Conservation (phyloP, 352 stramenopile species). For the Salisapilia sapeloensis region DNA sequence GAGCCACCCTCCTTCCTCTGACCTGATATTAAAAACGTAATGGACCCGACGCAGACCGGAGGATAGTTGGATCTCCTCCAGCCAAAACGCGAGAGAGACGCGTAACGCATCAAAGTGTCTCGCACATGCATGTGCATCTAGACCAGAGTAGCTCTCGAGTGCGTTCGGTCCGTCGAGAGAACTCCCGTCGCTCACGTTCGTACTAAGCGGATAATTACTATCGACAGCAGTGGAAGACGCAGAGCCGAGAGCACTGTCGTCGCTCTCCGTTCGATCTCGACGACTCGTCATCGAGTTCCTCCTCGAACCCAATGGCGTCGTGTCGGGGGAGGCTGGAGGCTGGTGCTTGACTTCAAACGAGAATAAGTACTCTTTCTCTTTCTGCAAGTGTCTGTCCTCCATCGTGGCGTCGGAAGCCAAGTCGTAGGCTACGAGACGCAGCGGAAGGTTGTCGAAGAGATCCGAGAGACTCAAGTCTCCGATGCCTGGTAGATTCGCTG, state of each 20-base stretch:
- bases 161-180: slow-evolving; percentile 22
- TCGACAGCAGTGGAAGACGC: slow-evolving; percentile 6
- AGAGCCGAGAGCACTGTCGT: slow-evolving; percentile 1
- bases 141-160: too few species aligned
- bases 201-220: slow-evolving; percentile 37
- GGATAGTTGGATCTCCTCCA: slow-evolving; percentile 53
- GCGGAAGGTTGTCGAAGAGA: slow-evolving; percentile 63
- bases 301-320: slow-evolving; percentile 5
- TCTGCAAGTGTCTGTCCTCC: slow-evolving; percentile 22
- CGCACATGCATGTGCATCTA: slow-evolving; percentile 25
- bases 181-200: slow-evolving; percentile 27
- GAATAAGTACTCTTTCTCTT: slow-evolving; percentile 61
- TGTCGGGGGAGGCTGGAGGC: neutral
- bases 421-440: slow-evolving; percentile 65
- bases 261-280: slow-evolving; percentile 1
- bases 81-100: slow-evolving; percentile 44
- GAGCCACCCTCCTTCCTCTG: slow-evolving; percentile 3
- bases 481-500: slow-evolving; percentile 55
- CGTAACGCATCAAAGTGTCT: slow-evolving; percentile 17
- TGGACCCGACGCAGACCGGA: slow-evolving; percentile 40
- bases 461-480: slow-evolving; percentile 53
- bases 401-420: slow-evolving; percentile 4
- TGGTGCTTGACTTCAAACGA: slow-evolving; percentile 60
- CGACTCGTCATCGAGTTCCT: slow-evolving; percentile 1
- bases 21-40: slow-evolving; percentile 35